Conservation (phyloP, 2,329 filamentous ascomycete genomes). For the Clonostachys byssicola region DNA sequence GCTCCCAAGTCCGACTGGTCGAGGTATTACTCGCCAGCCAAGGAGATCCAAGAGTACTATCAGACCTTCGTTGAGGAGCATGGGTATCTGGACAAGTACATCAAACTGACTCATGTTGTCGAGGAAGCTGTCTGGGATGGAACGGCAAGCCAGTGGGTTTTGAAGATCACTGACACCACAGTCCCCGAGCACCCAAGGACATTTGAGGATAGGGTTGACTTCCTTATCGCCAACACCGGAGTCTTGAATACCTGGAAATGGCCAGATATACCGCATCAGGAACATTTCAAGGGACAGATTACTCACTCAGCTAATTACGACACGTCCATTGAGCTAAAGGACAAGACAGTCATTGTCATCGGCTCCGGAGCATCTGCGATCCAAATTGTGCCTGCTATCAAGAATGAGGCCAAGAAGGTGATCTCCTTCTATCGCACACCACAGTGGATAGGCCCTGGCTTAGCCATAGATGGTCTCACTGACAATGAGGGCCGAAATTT, state of each 20-base stretch:
- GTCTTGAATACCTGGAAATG: constrained; percentile 36
- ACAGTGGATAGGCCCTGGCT: constrained; percentile 31
- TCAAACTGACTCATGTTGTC: constrained; percentile 39
- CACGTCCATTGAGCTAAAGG: constrained; percentile 37
- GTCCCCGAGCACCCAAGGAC: neutral
- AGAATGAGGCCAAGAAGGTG: constrained; percentile 26
- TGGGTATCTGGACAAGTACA: constrained; percentile 38
- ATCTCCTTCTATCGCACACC: constrained; percentile 34
- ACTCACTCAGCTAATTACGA: constrained; percentile 52
- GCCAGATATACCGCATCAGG: constrained; percentile 41
- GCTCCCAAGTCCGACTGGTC: constrained; percentile 55
- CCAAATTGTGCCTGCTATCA: constrained; percentile 37
- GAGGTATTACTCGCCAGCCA: constrained; percentile 48
- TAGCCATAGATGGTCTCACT: constrained; percentile 17
- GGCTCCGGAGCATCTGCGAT: constrained; percentile 52
- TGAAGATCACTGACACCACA: neutral
- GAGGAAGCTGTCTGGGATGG: constrained; percentile 11
- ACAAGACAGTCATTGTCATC: constrained; percentile 49
- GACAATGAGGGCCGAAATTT: neutral
- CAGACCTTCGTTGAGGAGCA: constrained; percentile 38
- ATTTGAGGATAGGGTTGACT: constrained; percentile 5
- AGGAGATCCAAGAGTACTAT: constrained; percentile 54
- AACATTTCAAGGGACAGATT: constrained; percentile 40
- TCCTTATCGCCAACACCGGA: constrained; percentile 7
- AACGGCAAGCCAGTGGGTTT: constrained; percentile 3